Conservation (phyloP, 805 yeast genomes). For the Pichia manshurica region DNA sequence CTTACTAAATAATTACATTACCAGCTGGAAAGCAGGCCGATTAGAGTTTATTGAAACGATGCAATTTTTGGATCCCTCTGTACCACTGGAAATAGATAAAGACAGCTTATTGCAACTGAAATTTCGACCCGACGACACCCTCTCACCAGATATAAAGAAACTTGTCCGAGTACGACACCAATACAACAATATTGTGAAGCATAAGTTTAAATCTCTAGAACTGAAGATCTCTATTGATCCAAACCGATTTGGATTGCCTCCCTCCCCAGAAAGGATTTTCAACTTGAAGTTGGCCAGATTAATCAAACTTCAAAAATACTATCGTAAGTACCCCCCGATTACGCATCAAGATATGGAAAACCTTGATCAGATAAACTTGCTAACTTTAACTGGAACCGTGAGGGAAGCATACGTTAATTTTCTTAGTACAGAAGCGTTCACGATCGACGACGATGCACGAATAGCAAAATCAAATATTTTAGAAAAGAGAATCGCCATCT, state of each 20-base stretch:
- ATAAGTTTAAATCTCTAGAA: slow-evolving; percentile 15
- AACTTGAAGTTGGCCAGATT: slow-evolving; percentile 18
- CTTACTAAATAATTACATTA: not conserved
- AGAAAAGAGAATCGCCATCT: slow-evolving; percentile 10
- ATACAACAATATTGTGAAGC: slow-evolving; percentile 12
- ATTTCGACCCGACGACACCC: not conserved
- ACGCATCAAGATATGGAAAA: slow-evolving; percentile 15
- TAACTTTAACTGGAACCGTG: slow-evolving; percentile 2
- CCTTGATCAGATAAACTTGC: slow-evolving; percentile 12
- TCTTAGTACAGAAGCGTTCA: slow-evolving; percentile 8
- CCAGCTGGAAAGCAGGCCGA: not conserved
- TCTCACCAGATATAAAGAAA: not conserved
- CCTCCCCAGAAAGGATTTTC: slow-evolving; percentile 14
- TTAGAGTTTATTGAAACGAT: not conserved
- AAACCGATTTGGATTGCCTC: slow-evolving; percentile 22
- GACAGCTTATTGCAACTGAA: not conserved
- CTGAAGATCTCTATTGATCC: slow-evolving; percentile 15
- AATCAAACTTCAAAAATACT: slow-evolving; percentile 12
- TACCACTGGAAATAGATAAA: not conserved
- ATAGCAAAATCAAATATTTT: slow-evolving; percentile 11
- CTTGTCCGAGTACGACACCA: slow-evolving; percentile 12
- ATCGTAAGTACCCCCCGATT: slow-evolving; percentile 17
- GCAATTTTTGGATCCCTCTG: not conserved
- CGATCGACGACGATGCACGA: slow-evolving; percentile 16
- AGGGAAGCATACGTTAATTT: slow-evolving; percentile 19